Evolutionary conservation across 2,329 filamentous ascomycete genomes (phyloP), one percentile per base, ranked within the genome.

Genomic region (Colletotrichum phormii): DNA sequence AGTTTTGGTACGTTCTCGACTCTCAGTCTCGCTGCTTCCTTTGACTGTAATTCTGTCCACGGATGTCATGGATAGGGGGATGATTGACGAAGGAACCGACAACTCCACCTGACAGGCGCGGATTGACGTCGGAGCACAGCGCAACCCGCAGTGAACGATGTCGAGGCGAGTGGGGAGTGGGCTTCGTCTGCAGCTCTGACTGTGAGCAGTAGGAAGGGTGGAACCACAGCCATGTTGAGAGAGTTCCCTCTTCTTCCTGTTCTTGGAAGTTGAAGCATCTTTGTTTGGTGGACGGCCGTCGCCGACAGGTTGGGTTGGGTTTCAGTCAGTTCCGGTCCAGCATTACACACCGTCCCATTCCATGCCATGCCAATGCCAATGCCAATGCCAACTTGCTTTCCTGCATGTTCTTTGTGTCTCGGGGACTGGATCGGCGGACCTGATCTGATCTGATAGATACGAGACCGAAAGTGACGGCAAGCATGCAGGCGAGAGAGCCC

Each of bases 381-480:
- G 6, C 59, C 37, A 33, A 59, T 62, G 59, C 42, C 68, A 57
- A 33, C 11, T 53, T 24, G 29, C 64, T 37, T 37, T 46, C 24
- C 33, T 22, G 55, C 31, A 35, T 26, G 22, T 7, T 55, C 6
- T 24, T 54, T 22, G 42, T 46, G 64, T 37, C 29, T 31, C 26
- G 26, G 26, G 49, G 35, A 53, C 31, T 69, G 53, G 66, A 70
- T 70, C 66, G 55, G 24, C 66, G 54, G 51, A 13, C 66, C 60
- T 70, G 66, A 64, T 70, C 70, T 72, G 66, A 65, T 64, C 49
- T 70, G 66, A 65, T 64, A 54, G 54, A 61, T 55, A 59, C 31
- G 42, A 64, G 60, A 31, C 60, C 70, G 66, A 70, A 26, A 70
- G 70, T 65, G 26, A 57, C 55, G 46, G 66, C 59, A 66, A 72